phyloP scores from a whole-genome alignment of 2,329 filamentous ascomycete species.

The Colletotrichum sp. region DNA sequence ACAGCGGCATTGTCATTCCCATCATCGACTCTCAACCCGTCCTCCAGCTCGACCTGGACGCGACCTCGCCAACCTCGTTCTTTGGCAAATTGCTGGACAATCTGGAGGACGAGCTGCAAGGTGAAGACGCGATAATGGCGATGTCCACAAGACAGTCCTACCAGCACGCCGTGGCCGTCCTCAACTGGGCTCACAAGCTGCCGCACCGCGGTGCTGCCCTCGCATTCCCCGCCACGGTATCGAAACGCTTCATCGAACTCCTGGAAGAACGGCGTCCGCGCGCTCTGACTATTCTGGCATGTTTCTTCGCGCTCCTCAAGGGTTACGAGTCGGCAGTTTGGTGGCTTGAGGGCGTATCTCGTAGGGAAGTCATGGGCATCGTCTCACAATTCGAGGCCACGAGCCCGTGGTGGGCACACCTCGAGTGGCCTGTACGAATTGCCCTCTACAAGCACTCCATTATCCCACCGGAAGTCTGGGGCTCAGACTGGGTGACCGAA shows the following conservation, averaged over 20 bases:
- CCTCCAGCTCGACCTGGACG: conserved; percentile 63
- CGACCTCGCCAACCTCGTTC: conserved; percentile 56
- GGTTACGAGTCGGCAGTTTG: conserved; percentile 63
- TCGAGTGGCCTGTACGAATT: conserved; percentile 66
- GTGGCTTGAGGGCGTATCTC: conserved; percentile 74
- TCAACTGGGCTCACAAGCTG: conserved; percentile 70
- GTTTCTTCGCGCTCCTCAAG: conserved; percentile 71
- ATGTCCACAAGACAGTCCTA: conserved; percentile 60
- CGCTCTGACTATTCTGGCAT: conserved; percentile 67
- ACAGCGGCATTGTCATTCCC: conserved; percentile 60
- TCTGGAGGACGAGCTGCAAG: conserved; percentile 59
- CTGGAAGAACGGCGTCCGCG: conserved; percentile 65
- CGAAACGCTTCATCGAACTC: conserved; percentile 63
- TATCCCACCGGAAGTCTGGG: conserved; percentile 64
- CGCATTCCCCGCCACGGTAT: conserved; percentile 69
- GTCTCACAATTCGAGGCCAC: conserved; percentile 63
- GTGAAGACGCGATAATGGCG: conserved; percentile 28
- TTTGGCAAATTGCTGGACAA: conserved; percentile 66
- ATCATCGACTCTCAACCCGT: conserved; percentile 70
- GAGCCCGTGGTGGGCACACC: conserved; percentile 65
- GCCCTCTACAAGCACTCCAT: conserved; percentile 59
- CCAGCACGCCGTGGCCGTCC: conserved; percentile 67
- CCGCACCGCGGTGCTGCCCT: conserved; percentile 64
- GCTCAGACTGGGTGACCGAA: conserved; percentile 53
- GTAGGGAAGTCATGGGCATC: conserved; percentile 69